Evolutionary conservation across 257 asterid species (phyloP), one percentile per base, ranked within the genome.

Genomic region (Ballota nigra): DNA sequence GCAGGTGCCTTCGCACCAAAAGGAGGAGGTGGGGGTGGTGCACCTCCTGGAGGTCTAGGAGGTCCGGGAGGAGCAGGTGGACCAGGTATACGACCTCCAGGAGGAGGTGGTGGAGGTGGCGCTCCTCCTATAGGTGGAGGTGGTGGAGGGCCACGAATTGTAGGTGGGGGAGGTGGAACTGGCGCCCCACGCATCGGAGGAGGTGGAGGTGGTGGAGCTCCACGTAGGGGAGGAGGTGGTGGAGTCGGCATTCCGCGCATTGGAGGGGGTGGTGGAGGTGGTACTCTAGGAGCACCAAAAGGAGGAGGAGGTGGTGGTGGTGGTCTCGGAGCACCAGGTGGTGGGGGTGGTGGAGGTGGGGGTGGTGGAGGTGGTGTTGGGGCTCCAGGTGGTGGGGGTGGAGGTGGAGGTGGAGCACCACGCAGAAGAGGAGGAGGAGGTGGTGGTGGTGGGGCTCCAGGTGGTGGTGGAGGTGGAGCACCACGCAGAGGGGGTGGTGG

Each of bases 1-100:
- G 84, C 82, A 60, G 96, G 90, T 77, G 89, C 94, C 70, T 83
- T 90, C 16, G 80, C 79, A 69, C 96, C 98, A 73, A 83, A 81
- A 22, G 89, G 87, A 45, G 96, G 86, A 31, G 95, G 91, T 41
- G 90, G 90, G 59, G 89, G 87, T 63, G 95, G 92, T 53, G 77
- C 87, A 63, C 81, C 82, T 60, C 81, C 85, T 59, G 83, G 76
- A 75, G 85, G 85, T 75, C 80, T 71, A 52, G 71, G 86, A 70
- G 84, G 83, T 36, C 84, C 87, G 0, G 86, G 89, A 45, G 96
- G 89, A 34, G 85, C 75, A 6, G 87, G 86, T 31, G 91, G 89
- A 15, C 86, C 83, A 68, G 86, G 87, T 19, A 23, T 77, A 55
- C 82, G 80, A 71, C 80, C 83, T 53, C 80, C 77, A 62, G 83